Conservation (phyloP, 1,284 basidiomycete species). For the Ustanciosporium gigantosporum region DNA sequence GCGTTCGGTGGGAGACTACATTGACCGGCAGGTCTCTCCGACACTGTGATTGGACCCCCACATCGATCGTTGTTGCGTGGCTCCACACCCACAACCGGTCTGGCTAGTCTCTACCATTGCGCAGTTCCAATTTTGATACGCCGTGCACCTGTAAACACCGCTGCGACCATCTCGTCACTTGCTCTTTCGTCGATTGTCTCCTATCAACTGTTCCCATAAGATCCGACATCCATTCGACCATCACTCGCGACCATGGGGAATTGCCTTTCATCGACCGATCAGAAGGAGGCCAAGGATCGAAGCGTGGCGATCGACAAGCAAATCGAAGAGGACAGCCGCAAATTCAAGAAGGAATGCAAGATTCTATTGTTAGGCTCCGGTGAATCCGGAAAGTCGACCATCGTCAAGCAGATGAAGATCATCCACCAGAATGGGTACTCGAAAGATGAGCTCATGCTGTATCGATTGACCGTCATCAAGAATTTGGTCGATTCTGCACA, state of each 20-base stretch:
- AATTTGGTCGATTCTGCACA: conserved; percentile 71
- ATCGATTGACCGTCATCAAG: conserved; percentile 71
- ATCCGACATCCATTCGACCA: too few species aligned
- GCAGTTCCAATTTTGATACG: too few species aligned
- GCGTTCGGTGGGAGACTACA: too few species aligned
- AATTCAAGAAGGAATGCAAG: conserved; percentile 89
- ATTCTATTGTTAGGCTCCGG: conserved; percentile 83
- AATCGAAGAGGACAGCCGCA: conserved; percentile 66
- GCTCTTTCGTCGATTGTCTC: too few species aligned
- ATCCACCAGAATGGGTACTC: conserved; percentile 94
- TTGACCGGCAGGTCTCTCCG: too few species aligned
- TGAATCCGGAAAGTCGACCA: conserved; percentile 90
- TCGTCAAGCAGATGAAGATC: conserved; percentile 99
- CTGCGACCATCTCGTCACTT: not conserved
- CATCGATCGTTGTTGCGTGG: too few species aligned
- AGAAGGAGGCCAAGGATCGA: conserved; percentile 52
- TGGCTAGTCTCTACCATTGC: too few species aligned
- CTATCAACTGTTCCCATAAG: too few species aligned
- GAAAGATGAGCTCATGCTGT: conserved; percentile 76
- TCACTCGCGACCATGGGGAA: conserved; percentile 41
- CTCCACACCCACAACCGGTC: too few species aligned
- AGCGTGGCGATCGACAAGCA: conserved; percentile 65
- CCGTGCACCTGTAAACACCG: not conserved
- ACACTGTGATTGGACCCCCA: too few species aligned
- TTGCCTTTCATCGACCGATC: conserved; percentile 49